Conservation (phyloP, 176 grass and related monocot genomes). For the Cenchrus americanus region DNA sequence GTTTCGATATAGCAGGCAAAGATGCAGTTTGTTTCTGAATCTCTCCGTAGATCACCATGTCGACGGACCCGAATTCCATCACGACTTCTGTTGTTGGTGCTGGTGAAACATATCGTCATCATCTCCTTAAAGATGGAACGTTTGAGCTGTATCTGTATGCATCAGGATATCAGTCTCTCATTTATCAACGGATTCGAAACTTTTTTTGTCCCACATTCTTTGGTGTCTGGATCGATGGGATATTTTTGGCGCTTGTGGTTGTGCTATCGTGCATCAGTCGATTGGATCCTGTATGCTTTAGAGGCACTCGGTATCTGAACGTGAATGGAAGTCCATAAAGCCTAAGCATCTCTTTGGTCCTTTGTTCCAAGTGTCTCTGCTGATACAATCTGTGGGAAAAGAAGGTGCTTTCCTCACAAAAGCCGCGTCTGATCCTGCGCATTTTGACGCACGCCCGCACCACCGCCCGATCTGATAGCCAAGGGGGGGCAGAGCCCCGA, state of each 20-base stretch:
- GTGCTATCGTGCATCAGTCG: not conserved
- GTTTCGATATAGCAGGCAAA: slow-evolving; percentile 37
- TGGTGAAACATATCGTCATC: not conserved
- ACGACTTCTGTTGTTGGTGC: not conserved
- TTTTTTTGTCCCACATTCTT: not conserved
- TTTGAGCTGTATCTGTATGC: not conserved
- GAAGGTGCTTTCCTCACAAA: not conserved
- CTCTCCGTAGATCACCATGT: slow-evolving; percentile 22
- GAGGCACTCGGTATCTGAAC: not conserved
- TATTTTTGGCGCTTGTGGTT: not conserved
- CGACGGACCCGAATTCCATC: not conserved
- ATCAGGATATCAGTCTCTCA: not conserved
- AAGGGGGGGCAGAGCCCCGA: not conserved
- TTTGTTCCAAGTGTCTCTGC: not conserved
- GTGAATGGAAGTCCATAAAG: slow-evolving; percentile 17
- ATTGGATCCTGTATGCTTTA: not conserved
- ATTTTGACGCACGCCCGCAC: slow-evolving; percentile 15
- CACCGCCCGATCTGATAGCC: not conserved
- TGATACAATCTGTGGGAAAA: slow-evolving; percentile 22
- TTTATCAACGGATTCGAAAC: not conserved
- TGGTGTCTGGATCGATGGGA: not conserved
- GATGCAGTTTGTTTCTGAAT: slow-evolving; percentile 47
- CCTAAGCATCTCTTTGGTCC: not conserved
- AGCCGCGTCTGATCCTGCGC: not conserved
- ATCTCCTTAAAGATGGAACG: not conserved